These are phyloP conservation scores for Aphanocladium album DNA, from an alignment of 2,329 filamentous ascomycete species.

Conservation along the genomic window DNA sequence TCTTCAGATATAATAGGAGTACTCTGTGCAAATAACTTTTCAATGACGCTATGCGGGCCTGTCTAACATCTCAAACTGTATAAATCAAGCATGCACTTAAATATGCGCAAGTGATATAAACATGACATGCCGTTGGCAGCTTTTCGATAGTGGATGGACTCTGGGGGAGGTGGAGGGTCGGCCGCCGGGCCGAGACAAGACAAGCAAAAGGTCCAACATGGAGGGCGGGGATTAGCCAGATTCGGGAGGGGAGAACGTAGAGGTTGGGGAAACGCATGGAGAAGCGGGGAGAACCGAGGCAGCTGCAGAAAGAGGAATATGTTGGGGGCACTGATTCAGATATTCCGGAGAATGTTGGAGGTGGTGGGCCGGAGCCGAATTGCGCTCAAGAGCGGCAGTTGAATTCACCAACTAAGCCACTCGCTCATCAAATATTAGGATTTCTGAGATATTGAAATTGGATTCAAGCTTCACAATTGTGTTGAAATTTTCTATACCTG, in stretches of 20 bases:
- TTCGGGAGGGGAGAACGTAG: neutral
- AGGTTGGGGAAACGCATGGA: conserved; percentile 5
- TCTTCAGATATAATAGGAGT: no score
- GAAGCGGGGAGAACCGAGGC: conserved; percentile 5
- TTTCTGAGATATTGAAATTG: no score
- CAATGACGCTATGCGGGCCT: no score
- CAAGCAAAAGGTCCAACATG: neutral
- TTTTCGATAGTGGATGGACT: neutral
- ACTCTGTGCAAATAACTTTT: no score
- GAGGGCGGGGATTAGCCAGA: neutral
- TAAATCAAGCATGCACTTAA: no score
- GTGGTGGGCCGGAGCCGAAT: neutral
- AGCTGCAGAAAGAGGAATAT: neutral
- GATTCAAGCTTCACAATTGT: no score
- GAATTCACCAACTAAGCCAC: no score
- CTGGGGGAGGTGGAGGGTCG: neutral
- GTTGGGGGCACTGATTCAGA: neutral
- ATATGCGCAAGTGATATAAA: no score
- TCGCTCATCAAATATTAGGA: no score
- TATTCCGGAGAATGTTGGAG: neutral
- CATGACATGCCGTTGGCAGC: no score
- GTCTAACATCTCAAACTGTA: no score
- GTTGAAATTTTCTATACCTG: neutral
- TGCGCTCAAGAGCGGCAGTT: no score
- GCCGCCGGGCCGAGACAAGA: neutral